phyloP scores from a whole-genome alignment of 441 rosid genomes.

The Brassica balearica region DNA sequence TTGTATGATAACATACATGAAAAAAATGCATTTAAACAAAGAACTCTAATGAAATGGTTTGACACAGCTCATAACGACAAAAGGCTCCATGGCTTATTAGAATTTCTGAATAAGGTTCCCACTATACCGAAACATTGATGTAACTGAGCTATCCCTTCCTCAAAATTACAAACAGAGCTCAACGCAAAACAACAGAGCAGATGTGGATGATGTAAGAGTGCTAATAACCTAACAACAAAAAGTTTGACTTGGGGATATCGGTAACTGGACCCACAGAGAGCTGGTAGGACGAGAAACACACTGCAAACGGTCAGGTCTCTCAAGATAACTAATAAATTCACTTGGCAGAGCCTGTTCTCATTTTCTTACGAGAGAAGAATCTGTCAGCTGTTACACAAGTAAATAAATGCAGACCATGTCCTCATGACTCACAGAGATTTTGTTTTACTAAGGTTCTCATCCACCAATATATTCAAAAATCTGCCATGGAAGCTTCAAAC shows the following conservation, averaged over 20 bases:
- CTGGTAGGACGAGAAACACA: constrained; percentile 1
- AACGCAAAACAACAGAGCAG: constrained; percentile 14
- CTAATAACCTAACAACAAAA: too few species aligned
- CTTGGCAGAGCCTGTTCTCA: constrained; percentile 16
- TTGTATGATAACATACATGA: neutral
- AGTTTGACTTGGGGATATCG: neutral
- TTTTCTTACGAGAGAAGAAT: constrained; percentile 19
- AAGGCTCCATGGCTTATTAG: constrained; percentile 1
- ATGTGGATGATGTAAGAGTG: too few species aligned
- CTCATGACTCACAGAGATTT: constrained; percentile 17
- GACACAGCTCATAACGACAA: neutral
- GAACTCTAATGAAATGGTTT: neutral
- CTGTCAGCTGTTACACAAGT: constrained; percentile 12
- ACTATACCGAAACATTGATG: constrained; percentile 5
- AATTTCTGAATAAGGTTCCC: neutral
- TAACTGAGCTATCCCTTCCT: constrained; percentile 3
- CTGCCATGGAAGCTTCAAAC: constrained; percentile 7
- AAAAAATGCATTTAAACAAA: constrained; percentile 7
- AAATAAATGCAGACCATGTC: constrained; percentile 11
- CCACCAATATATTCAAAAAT: constrained; percentile 21
- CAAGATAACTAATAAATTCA: constrained; percentile 10
- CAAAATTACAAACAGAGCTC: constrained; percentile 11
- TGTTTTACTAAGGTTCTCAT: constrained; percentile 11
- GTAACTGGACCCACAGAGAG: neutral
- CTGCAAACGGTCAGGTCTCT: neutral